These are phyloP conservation scores for Sanghuangporus sanghuang DNA, from an alignment of 1,284 basidiomycete species.

Conservation along the genomic window DNA sequence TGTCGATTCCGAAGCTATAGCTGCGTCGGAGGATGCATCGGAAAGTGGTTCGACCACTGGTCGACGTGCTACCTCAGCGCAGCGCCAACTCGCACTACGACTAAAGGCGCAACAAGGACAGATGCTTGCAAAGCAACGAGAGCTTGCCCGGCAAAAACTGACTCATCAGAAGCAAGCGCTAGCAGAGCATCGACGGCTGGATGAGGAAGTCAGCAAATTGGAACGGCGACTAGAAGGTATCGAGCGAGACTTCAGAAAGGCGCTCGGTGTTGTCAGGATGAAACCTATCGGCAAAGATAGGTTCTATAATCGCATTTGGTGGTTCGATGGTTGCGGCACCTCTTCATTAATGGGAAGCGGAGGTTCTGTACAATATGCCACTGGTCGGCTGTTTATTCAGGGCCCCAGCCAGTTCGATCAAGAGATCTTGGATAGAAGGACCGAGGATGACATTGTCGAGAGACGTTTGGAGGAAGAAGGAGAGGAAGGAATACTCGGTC, in stretches of 20 bases:
- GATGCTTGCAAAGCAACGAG: conserved; percentile 70
- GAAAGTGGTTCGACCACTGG: conserved; percentile 40
- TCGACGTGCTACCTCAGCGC: conserved; percentile 41
- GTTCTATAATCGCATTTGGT: conserved; percentile 95
- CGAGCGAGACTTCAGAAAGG: conserved; percentile 89
- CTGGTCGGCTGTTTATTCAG: conserved; percentile 88
- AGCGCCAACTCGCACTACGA: conserved; percentile 47
- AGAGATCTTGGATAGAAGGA: conserved; percentile 58
- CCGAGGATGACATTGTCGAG: conserved; percentile 52
- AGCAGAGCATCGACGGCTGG: conserved; percentile 75
- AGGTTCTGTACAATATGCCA: conserved; percentile 77
- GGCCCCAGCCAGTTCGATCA: conserved; percentile 77
- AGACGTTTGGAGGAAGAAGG: conserved; percentile 74
- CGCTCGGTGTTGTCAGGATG: conserved; percentile 77
- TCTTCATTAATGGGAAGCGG: conserved; percentile 71
- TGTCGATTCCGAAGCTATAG: conserved; percentile 36
- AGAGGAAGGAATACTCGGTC: conserved; percentile 60
- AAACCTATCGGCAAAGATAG: conserved; percentile 89
- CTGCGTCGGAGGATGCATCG: conserved; percentile 46
- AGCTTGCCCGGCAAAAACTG: conserved; percentile 67
- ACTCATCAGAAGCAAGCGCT: conserved; percentile 65
- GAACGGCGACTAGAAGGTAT: conserved; percentile 78
- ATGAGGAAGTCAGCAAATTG: conserved; percentile 82
- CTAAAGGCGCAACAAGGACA: conserved; percentile 43
- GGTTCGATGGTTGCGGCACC: conserved; percentile 95